phyloP scores from a whole-genome alignment of 805 yeast genomes.

The Schizosaccharomyces octosporus region DNA sequence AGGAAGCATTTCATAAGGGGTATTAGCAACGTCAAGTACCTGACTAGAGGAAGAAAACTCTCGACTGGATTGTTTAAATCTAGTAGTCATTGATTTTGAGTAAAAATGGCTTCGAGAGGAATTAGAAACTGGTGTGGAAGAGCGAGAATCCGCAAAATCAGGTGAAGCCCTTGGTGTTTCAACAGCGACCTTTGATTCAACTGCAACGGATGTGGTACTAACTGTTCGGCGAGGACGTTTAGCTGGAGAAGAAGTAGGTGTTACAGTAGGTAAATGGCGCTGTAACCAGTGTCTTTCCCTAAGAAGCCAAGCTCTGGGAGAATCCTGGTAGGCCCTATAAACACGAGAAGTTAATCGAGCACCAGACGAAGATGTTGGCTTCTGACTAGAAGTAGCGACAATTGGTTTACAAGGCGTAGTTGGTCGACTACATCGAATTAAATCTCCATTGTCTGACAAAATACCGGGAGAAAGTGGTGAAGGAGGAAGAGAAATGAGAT shows the following conservation, averaged over 20 bases:
- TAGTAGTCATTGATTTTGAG: neutral
- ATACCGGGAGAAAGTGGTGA: neutral
- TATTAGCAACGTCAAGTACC: neutral
- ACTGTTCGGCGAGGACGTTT: neutral
- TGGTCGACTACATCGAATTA: neutral
- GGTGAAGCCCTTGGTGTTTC: neutral
- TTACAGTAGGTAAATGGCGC: neutral
- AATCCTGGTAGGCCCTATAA: neutral
- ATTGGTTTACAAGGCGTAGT: neutral
- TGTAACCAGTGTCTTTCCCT: neutral
- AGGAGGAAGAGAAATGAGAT: neutral
- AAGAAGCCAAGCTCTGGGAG: neutral
- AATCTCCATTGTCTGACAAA: neutral
- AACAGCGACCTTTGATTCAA: neutral
- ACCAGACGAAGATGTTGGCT: neutral
- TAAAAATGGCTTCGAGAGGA: too few relatives aligned
- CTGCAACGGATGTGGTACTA: too few relatives aligned
- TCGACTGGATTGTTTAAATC: neutral
- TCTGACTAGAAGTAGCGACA: neutral
- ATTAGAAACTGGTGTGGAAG: neutral
- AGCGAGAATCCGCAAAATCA: neutral
- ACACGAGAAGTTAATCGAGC: neutral
- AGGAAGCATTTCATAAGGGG: conserved; percentile 21
- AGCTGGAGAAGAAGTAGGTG: neutral
- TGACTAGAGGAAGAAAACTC: neutral